Conservation (phyloP, 2,329 filamentous ascomycete genomes). For the Bipolaris zeicola region DNA sequence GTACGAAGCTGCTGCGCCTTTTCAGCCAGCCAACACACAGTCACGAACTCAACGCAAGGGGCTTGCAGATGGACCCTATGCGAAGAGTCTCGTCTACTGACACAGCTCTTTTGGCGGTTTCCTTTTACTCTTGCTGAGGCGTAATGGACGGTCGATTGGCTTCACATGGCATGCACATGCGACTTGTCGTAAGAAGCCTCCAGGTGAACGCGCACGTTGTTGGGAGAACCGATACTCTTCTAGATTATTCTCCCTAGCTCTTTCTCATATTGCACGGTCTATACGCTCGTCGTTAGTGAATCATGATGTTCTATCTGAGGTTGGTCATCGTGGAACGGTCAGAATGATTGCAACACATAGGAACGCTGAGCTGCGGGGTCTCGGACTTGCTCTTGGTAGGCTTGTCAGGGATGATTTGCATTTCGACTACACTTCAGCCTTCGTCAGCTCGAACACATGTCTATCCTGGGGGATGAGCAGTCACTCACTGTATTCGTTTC, state of each 20-base stretch:
- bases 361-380: constrained; percentile 19
- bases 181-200: constrained; percentile 15
- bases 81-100: constrained; percentile 5
- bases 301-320: constrained; percentile 7
- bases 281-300: constrained; percentile 6
- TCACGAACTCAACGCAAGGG: constrained; percentile 5
- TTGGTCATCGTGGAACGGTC: constrained; percentile 6
- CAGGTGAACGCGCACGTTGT: constrained; percentile 17
- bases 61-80: constrained; percentile 1
- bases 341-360: constrained; percentile 16
- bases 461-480: not conserved
- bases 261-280: constrained; percentile 10
- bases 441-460: constrained; percentile 20
- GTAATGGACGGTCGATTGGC: constrained; percentile 17
- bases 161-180: constrained; percentile 18
- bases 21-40: constrained; percentile 12
- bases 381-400: constrained; percentile 6
- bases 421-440: constrained; percentile 23
- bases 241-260: constrained; percentile 9
- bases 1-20: constrained; percentile 25
- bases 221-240: not conserved
- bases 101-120: constrained; percentile 6
- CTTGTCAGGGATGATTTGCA: constrained; percentile 17
- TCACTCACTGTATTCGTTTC: constrained; percentile 22
- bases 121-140: constrained; percentile 14